Percentiles rank a stretch among this genome's conserved stretches.
Conservation (phyloP, 768 basidiomycete species). For the Pleurotus ostreatus region DNA sequence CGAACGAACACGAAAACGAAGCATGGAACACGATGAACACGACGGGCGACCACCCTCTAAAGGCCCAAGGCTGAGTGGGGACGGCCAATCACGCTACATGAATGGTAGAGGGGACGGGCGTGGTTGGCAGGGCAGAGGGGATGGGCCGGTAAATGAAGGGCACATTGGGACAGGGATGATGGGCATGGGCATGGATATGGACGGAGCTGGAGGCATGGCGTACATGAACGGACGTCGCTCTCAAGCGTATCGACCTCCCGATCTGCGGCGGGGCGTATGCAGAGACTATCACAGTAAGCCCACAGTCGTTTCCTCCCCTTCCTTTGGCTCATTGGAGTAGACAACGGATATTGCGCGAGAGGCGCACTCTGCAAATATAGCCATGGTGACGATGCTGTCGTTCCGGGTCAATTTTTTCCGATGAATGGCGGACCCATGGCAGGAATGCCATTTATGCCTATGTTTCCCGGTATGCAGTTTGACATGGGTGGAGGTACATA, state of each 20-base stretch:
- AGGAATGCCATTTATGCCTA: conserved; percentile 64
- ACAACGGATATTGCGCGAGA: conserved; percentile 87
- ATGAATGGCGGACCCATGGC: conserved; percentile 39
- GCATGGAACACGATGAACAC: conserved; percentile 55
- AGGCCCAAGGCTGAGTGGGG: conserved; percentile 62
- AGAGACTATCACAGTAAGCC: conserved; percentile 89
- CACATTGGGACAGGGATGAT: conserved; percentile 7
- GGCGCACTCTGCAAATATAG: conserved; percentile 89
- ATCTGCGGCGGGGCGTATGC: conserved; percentile 75
- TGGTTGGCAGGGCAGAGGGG: conserved; percentile 39
- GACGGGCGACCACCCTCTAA: conserved; percentile 61
- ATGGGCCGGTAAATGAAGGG: conserved; percentile 25
- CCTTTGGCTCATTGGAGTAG: conserved; percentile 32
- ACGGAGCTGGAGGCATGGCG: conserved; percentile 30
- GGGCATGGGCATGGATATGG: conserved; percentile 22
- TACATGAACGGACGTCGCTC: conserved; percentile 44
- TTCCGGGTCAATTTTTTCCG: conserved; percentile 66
- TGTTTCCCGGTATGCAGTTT: conserved; percentile 65
- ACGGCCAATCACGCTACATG: conserved; percentile 59
- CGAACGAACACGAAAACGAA: conserved; percentile 63
- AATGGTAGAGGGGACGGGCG: conserved; percentile 33
- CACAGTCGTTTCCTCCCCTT: neutral
- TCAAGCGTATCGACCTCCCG: conserved; percentile 66
- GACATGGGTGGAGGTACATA: conserved; percentile 54
- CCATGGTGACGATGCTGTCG: conserved; percentile 85